phyloP scores from a whole-genome alignment of 768 basidiomycete species.

The Clitopilus hobsonii region DNA sequence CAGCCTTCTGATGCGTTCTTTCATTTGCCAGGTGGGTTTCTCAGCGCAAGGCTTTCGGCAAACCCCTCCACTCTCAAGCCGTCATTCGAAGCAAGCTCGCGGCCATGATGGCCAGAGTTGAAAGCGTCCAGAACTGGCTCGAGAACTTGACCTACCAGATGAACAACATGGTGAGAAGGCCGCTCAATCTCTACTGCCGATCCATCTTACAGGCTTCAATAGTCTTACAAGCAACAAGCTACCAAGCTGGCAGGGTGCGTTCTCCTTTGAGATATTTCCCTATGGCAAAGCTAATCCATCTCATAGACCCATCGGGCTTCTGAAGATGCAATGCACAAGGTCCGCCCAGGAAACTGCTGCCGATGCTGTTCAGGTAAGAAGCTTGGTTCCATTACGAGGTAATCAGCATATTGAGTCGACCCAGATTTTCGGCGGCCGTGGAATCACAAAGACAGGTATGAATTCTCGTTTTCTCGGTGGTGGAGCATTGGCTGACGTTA shows the following conservation, averaged over 20 bases:
- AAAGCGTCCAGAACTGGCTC: slow-evolving; percentile 77
- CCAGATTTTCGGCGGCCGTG: slow-evolving; percentile 81
- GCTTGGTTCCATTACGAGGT: too few species aligned
- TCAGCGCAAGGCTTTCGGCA: slow-evolving; percentile 89
- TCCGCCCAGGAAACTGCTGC: slow-evolving; percentile 62
- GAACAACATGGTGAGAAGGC: slow-evolving; percentile 62
- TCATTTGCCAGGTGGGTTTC: slow-evolving; percentile 60
- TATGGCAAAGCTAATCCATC: slow-evolving; percentile 1
- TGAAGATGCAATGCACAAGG: slow-evolving; percentile 66
- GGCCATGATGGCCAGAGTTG: slow-evolving; percentile 60
- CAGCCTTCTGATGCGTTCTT: background rate
- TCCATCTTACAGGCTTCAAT: background rate
- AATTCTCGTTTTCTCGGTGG: background rate
- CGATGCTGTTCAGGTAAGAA: slow-evolving; percentile 59
- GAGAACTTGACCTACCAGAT: slow-evolving; percentile 85
- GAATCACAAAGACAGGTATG: slow-evolving; percentile 76
- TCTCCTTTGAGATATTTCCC: background rate
- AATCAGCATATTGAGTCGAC: slow-evolving; percentile 4
- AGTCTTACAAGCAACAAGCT: slow-evolving; percentile 74
- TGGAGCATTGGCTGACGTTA: slow-evolving; percentile 5
- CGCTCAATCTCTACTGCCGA: background rate
- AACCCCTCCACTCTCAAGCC: slow-evolving; percentile 76
- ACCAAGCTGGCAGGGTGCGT: slow-evolving; percentile 66
- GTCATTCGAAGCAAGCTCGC: slow-evolving; percentile 89
- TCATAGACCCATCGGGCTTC: slow-evolving; percentile 57